Percentiles rank a stretch among this genome's conserved stretches.
Conservation (phyloP, 148 eudicot genomes). For the Nepenthes gracilis region DNA sequence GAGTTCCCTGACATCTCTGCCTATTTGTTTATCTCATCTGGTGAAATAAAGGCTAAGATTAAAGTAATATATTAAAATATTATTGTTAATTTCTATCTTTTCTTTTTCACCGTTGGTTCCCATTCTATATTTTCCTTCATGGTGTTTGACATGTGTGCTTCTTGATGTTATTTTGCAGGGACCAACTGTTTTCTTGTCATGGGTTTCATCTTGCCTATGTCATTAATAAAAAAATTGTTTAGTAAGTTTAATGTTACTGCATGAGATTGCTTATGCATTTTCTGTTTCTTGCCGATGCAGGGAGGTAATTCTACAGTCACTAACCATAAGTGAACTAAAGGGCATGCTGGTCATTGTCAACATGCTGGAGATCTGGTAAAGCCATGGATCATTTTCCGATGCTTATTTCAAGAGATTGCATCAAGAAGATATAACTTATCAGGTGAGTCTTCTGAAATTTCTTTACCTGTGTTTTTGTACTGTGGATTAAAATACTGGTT, state of each 20-base stretch:
- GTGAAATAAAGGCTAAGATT: no score
- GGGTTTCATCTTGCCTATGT: conserved; percentile 16
- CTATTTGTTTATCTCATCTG: not conserved
- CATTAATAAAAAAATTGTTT: not conserved
- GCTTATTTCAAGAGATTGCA: not conserved
- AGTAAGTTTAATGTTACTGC: not conserved
- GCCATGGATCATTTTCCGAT: not conserved
- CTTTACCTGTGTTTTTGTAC: no score
- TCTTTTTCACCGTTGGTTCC: not conserved
- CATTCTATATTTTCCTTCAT: not conserved
- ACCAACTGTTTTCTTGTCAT: conserved; percentile 17
- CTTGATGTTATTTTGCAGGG: conserved; percentile 29
- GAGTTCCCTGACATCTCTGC: not conserved
- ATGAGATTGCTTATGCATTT: conserved; percentile 4
- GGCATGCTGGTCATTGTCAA: not conserved
- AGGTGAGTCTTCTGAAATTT: no score
- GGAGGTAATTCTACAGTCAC: not conserved
- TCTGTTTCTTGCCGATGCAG: conserved; percentile 2
- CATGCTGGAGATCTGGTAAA: not conserved
- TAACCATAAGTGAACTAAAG: no score
- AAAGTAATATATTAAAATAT: no score
- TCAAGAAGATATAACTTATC: not conserved
- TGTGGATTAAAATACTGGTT: no score
- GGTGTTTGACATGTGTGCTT: conserved; percentile 16
- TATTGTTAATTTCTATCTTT: no score